Percentiles rank a stretch among this genome's conserved stretches.
These are phyloP conservation scores for Daldinia sp. DNA, from an alignment of 2,329 filamentous ascomycete species.

Conservation along the genomic window DNA sequence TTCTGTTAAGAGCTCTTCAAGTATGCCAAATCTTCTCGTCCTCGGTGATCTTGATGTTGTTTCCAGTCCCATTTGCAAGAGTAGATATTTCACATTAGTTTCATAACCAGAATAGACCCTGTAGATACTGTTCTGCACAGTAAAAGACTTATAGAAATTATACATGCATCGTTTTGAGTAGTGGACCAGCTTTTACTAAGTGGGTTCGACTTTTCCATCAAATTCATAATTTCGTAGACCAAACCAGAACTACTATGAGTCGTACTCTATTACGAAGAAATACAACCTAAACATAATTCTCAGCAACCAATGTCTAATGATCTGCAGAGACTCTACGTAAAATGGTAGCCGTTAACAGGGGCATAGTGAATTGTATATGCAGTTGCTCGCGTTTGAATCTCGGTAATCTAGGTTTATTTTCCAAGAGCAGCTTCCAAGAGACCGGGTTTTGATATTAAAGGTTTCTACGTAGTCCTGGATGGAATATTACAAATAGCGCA, in stretches of 20 bases:
- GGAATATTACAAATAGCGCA: background rate
- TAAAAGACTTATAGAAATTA: background rate
- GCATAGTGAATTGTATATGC: background rate
- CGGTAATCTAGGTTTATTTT: slow-evolving; percentile 18
- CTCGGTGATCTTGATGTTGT: background rate
- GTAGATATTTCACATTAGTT: background rate
- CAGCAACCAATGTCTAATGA: background rate
- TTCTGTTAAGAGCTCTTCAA: background rate
- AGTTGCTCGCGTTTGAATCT: slow-evolving; percentile 2
- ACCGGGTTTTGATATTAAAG: background rate
- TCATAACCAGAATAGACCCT: background rate
- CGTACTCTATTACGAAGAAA: background rate
- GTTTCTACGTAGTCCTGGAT: background rate
- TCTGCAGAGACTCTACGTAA: background rate
- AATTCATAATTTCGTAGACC: too few species aligned
- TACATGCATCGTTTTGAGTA: background rate
- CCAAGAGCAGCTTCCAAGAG: background rate
- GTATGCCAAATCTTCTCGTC: background rate
- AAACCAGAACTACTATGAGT: background rate
- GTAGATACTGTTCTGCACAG: background rate
- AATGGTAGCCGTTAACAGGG: background rate
- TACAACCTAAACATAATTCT: background rate
- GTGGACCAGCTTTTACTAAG: background rate
- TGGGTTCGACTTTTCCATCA: background rate
- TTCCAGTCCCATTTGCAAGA: background rate